phyloP scores from a whole-genome alignment of 1,139 yeast species.

The Yamadazyma mexicana region DNA sequence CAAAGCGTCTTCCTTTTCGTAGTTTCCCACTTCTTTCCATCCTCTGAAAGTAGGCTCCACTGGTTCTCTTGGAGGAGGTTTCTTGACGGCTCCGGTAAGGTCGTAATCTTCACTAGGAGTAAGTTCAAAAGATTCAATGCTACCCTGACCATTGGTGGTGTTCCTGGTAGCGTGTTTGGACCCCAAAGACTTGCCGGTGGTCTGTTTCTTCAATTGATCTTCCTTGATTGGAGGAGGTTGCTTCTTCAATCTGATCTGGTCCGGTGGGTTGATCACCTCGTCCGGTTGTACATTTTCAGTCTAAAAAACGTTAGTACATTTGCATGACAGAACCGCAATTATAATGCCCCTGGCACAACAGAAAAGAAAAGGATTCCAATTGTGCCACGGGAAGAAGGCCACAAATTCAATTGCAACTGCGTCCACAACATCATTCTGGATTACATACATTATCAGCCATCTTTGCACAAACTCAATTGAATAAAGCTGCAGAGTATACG shows the following conservation, averaged over 20 bases:
- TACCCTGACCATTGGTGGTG: conserved; percentile 5
- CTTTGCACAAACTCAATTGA: not conserved
- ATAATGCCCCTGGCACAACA: too few relatives aligned
- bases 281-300: conserved; percentile 19
- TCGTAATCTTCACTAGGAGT: conserved; percentile 38
- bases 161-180: conserved; percentile 10
- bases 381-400: too few relatives aligned
- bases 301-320: conserved; percentile 1
- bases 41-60: conserved; percentile 75
- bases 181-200: conserved; percentile 5
- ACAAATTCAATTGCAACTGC: too few relatives aligned
- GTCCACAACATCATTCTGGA: too few relatives aligned
- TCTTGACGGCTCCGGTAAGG: conserved; percentile 33
- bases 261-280: conserved; percentile 26
- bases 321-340: not conserved
- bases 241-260: conserved; percentile 19
- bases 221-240: conserved; percentile 16
- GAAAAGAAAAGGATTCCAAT: too few relatives aligned
- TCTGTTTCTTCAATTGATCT: conserved; percentile 10
- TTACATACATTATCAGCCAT: conserved; percentile 6
- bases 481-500: not conserved
- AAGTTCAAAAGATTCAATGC: conserved; percentile 15
- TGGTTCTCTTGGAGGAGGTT: conserved; percentile 52
- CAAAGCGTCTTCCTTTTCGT: conserved; percentile 67
- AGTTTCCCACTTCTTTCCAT: conserved; percentile 93